A percentile compares a stretch with the other conserved stretches of the same genome.
Evolutionary conservation across 1,284 basidiomycete genomes (phyloP).

Genomic region (Leccinum fallax): DNA sequence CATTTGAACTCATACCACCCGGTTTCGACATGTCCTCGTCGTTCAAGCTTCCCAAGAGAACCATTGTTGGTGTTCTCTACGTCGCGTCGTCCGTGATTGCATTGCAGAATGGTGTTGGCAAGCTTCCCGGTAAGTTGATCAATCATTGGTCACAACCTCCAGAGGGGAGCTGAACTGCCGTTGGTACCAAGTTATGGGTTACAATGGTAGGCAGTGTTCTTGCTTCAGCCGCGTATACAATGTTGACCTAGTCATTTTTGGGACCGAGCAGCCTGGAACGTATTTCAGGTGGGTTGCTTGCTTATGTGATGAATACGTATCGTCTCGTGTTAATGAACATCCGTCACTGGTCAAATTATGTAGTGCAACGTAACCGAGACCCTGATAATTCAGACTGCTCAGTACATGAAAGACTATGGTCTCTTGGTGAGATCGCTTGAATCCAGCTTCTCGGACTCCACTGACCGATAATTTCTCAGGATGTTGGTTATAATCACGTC

Average conservation of each 20-base stretch:
- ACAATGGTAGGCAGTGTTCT: slow-evolving; percentile 28
- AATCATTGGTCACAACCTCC: not conserved
- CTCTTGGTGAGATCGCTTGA: slow-evolving; percentile 39
- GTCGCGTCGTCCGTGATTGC: slow-evolving; percentile 19
- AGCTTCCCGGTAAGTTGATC: slow-evolving; percentile 29
- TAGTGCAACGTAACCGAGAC: slow-evolving; percentile 43
- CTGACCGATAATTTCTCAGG: slow-evolving; percentile 34
- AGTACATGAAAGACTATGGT: slow-evolving; percentile 50
- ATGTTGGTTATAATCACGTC: slow-evolving; percentile 54
- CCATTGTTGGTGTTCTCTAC: slow-evolving; percentile 16
- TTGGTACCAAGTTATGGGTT: slow-evolving; percentile 31
- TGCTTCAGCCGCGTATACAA: not conserved
- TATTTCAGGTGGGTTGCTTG: slow-evolving; percentile 23
- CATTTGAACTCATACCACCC: not conserved
- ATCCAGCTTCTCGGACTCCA: not conserved
- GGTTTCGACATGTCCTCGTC: slow-evolving; percentile 16
- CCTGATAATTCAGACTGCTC: slow-evolving; percentile 50
- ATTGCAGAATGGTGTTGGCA: slow-evolving; percentile 35
- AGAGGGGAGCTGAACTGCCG: slow-evolving; percentile 8
- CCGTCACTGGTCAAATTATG: not conserved
- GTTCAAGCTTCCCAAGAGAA: slow-evolving; percentile 8
- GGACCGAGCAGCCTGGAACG: slow-evolving; percentile 28
- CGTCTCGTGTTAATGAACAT: not conserved
- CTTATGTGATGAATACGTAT: not conserved
- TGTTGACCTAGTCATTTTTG: slow-evolving; percentile 1